Evolutionary conservation across 352 stramenopile species (phyloP).

Genomic region (Pythium sp.): DNA sequence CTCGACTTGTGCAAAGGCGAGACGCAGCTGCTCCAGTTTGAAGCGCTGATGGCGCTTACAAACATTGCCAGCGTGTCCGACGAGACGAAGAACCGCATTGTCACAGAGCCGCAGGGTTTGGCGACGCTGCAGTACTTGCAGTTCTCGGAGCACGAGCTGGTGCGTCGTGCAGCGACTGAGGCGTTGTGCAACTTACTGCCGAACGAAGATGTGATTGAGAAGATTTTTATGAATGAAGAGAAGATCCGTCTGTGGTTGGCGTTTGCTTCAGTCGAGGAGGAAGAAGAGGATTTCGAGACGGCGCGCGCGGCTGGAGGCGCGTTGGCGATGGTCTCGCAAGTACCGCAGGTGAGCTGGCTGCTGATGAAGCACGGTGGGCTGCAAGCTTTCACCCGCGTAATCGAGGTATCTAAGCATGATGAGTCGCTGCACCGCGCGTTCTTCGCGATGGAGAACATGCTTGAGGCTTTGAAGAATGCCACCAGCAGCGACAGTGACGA

Average conservation of each 20-base stretch:
- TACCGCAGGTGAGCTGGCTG: constrained; percentile 68
- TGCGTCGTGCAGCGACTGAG: constrained; percentile 96
- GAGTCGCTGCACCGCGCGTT: constrained; percentile 73
- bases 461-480: constrained; percentile 32
- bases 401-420: constrained; percentile 47
- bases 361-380: constrained; percentile 68
- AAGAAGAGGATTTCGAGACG: constrained; percentile 90
- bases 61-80: constrained; percentile 95
- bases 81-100: constrained; percentile 91
- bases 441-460: constrained; percentile 76
- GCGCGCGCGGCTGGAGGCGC: constrained; percentile 90
- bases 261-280: constrained; percentile 90
- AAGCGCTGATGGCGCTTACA: constrained; percentile 96
- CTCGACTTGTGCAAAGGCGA: constrained; percentile 95
- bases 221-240: constrained; percentile 91
- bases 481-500: constrained; percentile 11
- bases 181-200: constrained; percentile 95
- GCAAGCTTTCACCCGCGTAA: constrained; percentile 50
- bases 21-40: constrained; percentile 86
- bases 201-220: constrained; percentile 91
- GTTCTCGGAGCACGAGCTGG: constrained; percentile 97
- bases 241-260: constrained; percentile 93
- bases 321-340: constrained; percentile 92
- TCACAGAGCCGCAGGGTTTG: constrained; percentile 60
- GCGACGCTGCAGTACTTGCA: constrained; percentile 87